These are phyloP conservation scores for Hygrophorus russula DNA, from an alignment of 768 basidiomycete genomes.

Conservation along the genomic window DNA sequence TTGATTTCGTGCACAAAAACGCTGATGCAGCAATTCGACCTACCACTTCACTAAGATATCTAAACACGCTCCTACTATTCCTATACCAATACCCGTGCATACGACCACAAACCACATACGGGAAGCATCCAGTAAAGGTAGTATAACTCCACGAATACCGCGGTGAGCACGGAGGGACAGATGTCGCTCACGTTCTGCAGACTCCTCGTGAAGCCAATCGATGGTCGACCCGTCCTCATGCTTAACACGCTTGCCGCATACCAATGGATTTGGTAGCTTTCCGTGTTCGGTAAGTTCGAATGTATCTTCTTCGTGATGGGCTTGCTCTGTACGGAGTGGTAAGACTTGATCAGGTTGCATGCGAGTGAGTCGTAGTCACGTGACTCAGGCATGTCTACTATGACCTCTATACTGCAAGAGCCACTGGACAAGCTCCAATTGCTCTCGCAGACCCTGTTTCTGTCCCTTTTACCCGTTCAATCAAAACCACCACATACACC, in stretches of 20 bases:
- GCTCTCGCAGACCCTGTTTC: constrained; percentile 59
- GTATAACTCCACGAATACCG: constrained; percentile 45
- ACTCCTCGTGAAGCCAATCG: constrained; percentile 61
- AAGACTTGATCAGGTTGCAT: too few relatives aligned
- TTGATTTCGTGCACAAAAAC: constrained; percentile 1
- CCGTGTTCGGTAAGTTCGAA: constrained; percentile 39
- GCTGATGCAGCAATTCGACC: constrained; percentile 9
- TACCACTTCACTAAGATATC: constrained; percentile 70
- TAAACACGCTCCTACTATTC: constrained; percentile 58
- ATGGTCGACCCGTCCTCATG: constrained; percentile 55
- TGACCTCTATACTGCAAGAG: constrained; percentile 49
- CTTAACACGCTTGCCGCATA: constrained; percentile 18
- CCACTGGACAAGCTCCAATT: constrained; percentile 53
- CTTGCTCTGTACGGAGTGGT: constrained; percentile 12
- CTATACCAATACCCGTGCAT: constrained; percentile 54
- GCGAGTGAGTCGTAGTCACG: too few relatives aligned
- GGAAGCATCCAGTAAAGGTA: constrained; percentile 43
- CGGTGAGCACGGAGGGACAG: constrained; percentile 36
- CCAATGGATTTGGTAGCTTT: constrained; percentile 16
- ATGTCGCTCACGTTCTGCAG: constrained; percentile 45
- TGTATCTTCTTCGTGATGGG: constrained; percentile 18
- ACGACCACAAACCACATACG: constrained; percentile 62
- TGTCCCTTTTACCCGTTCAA: constrained; percentile 60
- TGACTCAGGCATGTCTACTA: too few relatives aligned
- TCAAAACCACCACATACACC: constrained; percentile 53